Conservation (phyloP, 805 yeast genomes). For the Candida ipomoeae region DNA sequence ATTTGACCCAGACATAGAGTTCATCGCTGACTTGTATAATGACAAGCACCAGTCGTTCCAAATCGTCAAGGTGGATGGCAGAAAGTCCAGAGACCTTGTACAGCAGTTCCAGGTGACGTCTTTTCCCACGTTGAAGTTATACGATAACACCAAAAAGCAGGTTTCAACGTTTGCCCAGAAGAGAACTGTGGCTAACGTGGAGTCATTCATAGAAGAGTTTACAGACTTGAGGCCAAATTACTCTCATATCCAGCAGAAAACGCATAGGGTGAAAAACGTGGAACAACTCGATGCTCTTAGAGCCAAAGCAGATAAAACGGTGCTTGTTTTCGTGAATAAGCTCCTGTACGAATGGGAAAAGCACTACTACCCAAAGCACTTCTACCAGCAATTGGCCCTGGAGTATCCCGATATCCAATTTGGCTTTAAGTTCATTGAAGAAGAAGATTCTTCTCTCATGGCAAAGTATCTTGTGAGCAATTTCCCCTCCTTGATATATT, state of each 20-base stretch:
- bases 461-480: conserved; percentile 26
- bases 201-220: conserved; percentile 9
- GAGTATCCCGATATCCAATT: conserved; percentile 16
- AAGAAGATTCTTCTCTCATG: conserved; percentile 19
- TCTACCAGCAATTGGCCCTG: conserved; percentile 27
- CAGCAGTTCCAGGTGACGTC: conserved; percentile 36
- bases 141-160: conserved; percentile 38
- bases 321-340: conserved; percentile 12
- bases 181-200: conserved; percentile 12
- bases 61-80: conserved; percentile 28
- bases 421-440: conserved; percentile 25
- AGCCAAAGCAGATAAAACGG: neutral
- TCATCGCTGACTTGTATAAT: conserved; percentile 42
- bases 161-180: conserved; percentile 33
- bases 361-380: conserved; percentile 32
- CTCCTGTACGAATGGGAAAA: conserved; percentile 27
- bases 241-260: neutral
- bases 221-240: conserved; percentile 7
- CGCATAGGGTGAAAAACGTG: neutral
- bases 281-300: conserved; percentile 3
- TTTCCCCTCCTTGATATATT: conserved; percentile 30
- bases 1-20: conserved; percentile 32
- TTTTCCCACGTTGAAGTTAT: conserved; percentile 49
- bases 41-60: conserved; percentile 25
- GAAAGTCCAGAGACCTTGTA: conserved; percentile 29